Evolutionary conservation across 2,329 filamentous ascomycete genomes (phyloP).

Genomic region (Neodidymelliopsis sp.): DNA sequence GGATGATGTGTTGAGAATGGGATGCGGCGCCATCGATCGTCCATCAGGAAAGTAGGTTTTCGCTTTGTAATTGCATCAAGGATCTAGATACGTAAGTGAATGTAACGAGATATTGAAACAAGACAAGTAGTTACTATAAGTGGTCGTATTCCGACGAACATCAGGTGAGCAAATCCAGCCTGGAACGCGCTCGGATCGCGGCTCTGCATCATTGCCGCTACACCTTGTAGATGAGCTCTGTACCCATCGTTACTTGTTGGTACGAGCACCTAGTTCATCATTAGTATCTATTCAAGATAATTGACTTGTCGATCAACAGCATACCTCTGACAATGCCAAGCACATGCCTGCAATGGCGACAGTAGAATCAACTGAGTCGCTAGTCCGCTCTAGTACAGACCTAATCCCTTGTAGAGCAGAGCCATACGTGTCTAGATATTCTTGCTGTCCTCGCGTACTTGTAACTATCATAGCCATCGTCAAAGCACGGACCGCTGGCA

Average conservation of each 20-base stretch:
- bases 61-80: neutral
- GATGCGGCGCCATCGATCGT: neutral
- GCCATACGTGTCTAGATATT: conserved; percentile 9
- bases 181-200: neutral
- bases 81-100: neutral
- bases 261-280: neutral
- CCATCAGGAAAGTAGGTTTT: neutral
- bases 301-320: neutral
- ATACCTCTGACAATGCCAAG: conserved; percentile 9
- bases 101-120: no score
- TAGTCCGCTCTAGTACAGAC: neutral
- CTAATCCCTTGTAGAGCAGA: conserved; percentile 7
- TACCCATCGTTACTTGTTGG: conserved; percentile 2
- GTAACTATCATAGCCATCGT: conserved; percentile 7
- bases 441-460: neutral
- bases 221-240: conserved; percentile 1
- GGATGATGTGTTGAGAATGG: conserved; percentile 1
- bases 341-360: conserved; percentile 12
- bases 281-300: neutral
- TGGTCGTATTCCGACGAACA: conserved; percentile 6
- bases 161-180: conserved; percentile 1
- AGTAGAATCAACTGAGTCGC: neutral
- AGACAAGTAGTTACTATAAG: neutral
- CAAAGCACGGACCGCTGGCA: conserved; percentile 8
- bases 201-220: conserved; percentile 6